Conservation (phyloP, 78 protist species). For the Chrysochromulina parva region DNA sequence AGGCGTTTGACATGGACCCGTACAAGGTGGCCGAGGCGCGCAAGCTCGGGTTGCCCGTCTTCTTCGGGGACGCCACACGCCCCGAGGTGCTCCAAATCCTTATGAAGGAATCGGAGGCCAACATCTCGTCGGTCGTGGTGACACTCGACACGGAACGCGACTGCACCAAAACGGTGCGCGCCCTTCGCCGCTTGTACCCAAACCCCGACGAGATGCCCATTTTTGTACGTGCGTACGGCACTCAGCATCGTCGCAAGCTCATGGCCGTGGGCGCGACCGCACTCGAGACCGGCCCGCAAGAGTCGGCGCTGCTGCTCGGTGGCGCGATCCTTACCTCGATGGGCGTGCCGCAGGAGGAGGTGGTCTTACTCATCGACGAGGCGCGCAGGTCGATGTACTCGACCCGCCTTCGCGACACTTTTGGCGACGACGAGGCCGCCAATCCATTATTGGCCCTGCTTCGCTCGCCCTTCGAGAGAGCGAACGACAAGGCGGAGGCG, state of each 20-base stretch:
- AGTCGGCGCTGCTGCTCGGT: not conserved
- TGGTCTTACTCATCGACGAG: not conserved
- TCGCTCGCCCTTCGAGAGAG: no score
- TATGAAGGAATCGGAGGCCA: no score
- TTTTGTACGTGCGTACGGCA: not conserved
- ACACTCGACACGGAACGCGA: not conserved
- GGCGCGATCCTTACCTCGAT: not conserved
- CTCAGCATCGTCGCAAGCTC: not conserved
- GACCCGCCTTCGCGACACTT: not conserved
- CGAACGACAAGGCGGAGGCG: no score
- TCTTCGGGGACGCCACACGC: constrained; percentile 20
- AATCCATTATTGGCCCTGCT: no score
- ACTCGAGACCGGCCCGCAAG: not conserved
- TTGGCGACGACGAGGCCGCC: not conserved
- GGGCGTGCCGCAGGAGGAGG: not conserved
- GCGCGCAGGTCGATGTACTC: not conserved
- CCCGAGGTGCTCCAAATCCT: not conserved
- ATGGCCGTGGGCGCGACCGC: not conserved
- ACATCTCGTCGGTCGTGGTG: not conserved
- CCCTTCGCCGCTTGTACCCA: not conserved
- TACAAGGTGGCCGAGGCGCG: not conserved
- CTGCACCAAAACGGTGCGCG: not conserved
- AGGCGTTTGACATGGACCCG: not conserved
- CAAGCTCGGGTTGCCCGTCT: not conserved
- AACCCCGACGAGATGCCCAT: not conserved